Evolutionary conservation across 495 filamentous ascomycete genomes (phyloP).

Genomic region (Xylaria flabelliformis): DNA sequence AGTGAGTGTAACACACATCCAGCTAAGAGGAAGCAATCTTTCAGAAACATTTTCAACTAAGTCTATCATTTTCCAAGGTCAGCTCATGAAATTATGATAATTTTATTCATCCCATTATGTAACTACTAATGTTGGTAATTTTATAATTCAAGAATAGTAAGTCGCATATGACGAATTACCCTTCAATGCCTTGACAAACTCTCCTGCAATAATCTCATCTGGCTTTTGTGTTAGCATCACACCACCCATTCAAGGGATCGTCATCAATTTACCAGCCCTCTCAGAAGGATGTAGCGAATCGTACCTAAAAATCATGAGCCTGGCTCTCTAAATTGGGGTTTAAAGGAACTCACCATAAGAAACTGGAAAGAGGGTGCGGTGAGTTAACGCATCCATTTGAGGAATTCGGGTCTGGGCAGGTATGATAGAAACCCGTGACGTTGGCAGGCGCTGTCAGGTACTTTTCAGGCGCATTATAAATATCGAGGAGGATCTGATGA

Average conservation of each 20-base stretch:
- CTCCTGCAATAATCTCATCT: constrained; percentile 57
- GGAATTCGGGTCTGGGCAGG: constrained; percentile 52
- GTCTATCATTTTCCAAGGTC: neutral
- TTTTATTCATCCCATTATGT: neutral
- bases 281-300: constrained; percentile 74
- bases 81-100: neutral
- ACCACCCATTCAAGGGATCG: constrained; percentile 31
- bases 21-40: neutral
- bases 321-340: constrained; percentile 9
- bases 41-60: neutral
- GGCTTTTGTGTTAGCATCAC: constrained; percentile 52
- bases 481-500: constrained; percentile 67
- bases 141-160: constrained; percentile 8
- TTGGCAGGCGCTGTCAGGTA: constrained; percentile 71
- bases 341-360: constrained; percentile 47
- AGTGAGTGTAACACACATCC: neutral
- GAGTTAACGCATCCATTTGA: constrained; percentile 41
- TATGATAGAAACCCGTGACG: constrained; percentile 60
- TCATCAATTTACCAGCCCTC: constrained; percentile 55
- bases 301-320: constrained; percentile 54
- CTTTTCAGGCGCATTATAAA: constrained; percentile 61
- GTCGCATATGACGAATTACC: constrained; percentile 65
- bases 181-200: constrained; percentile 65
- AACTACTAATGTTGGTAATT: neutral
- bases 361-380: constrained; percentile 45